Base-by-base conservation (phyloP, 1,139 yeast genomes). In the Debaryomyces subglobosus region DNA sequence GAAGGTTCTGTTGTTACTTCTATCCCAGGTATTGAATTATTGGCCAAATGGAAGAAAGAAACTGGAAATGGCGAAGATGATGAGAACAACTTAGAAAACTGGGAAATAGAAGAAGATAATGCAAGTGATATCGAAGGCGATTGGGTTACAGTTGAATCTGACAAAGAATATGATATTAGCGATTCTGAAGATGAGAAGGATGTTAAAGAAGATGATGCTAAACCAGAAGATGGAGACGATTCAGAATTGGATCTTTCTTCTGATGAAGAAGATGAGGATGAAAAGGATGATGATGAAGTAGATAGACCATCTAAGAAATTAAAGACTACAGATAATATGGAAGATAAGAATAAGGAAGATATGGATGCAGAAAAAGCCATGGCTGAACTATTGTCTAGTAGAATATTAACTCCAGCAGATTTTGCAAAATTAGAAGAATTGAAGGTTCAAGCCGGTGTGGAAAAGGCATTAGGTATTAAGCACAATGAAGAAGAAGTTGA, bases 391-490 rank as follows among this genome's bases (percentile, higher is more conserved):
- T 85, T 95, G 37, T 75, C 92, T 2, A 74, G 85, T 15, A 81
- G 90, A 57, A 88, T 94, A 52, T 78, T 94, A 57, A 94, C 99
- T 0, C 99, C 99, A 21, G 98, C 98, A 0, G 99, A 94, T 74
- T 94, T 92, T 66, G 96, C 96, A 57, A 92, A 92, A 69, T 77
- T 94, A 58, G 95, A 91, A 60, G 97, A 94, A 67, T 79, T 94
- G 59, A 82, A 85, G 62, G 78, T 83, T 9, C 85, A 87, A 66
- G 96, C 96, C 4, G 97, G 96, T 53, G 78, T 90, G 44, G 89
- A 88, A 47, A 88, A 87, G 65, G 65, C 85, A 29, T 72, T 89
- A 81, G 90, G 90, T 42, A 66, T 65, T 43, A 66, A 71, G 53
- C 83, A 79, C 47, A 70, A 72, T 49, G 98, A 94, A 67, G 97